These are phyloP conservation scores for Ruellia speciosa DNA, from an alignment of 305 asterid genomes.

Conservation along the genomic window DNA sequence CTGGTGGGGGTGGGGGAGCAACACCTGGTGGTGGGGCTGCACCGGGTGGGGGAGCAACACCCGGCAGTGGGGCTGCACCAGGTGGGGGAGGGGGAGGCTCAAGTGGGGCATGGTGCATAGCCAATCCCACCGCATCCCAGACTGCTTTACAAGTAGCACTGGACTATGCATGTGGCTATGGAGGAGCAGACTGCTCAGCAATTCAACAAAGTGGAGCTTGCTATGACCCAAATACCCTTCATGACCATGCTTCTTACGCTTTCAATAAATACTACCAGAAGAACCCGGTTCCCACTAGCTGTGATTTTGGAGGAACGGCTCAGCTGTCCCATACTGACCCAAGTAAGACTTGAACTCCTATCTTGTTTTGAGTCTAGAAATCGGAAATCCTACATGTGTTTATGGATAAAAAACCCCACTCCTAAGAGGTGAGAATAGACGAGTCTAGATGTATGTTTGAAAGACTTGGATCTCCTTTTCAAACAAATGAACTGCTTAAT, in stretches of 20 bases:
- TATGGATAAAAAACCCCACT: neutral
- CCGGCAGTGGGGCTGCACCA: too few relatives aligned
- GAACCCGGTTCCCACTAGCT: conserved; percentile 51
- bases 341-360: conserved; percentile 30
- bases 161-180: conserved; percentile 59
- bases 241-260: conserved; percentile 56
- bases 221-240: conserved; percentile 42
- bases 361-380: neutral
- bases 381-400: too few relatives aligned
- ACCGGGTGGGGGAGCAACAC: too few relatives aligned
- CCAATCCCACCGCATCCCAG: conserved; percentile 40
- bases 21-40: too few relatives aligned
- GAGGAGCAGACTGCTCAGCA: conserved; percentile 50
- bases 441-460: too few relatives aligned
- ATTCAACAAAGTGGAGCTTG: conserved; percentile 39
- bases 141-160: conserved; percentile 54
- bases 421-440: neutral
- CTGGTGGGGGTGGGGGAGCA: neutral
- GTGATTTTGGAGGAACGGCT: conserved; percentile 55
- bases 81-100: conserved; percentile 3
- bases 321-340: conserved; percentile 46
- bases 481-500: too few relatives aligned
- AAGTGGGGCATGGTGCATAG: conserved; percentile 36
- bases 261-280: conserved; percentile 55
- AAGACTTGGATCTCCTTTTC: too few relatives aligned